Percentiles rank a stretch among this genome's conserved stretches.
phyloP scores from a whole-genome alignment of 352 stramenopile species.

The Globisporangium lucens region DNA sequence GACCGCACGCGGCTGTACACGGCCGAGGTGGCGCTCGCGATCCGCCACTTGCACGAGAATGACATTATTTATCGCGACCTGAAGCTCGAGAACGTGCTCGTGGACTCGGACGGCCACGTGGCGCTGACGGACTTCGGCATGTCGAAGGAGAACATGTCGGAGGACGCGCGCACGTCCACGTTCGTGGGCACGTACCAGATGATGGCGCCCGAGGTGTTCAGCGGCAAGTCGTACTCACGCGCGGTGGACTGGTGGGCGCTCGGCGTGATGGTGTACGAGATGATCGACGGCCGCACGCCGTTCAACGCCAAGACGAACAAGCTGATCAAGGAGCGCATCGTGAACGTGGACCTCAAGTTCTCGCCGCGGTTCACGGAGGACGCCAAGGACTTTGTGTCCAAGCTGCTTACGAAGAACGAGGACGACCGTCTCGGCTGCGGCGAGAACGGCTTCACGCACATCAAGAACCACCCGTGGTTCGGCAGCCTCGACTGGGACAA shows the following conservation, averaged over 20 bases:
- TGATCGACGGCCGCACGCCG: conserved; percentile 82
- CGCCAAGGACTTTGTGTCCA: conserved; percentile 81
- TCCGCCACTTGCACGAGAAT: conserved; percentile 91
- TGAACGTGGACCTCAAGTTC: conserved; percentile 82
- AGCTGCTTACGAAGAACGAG: conserved; percentile 94
- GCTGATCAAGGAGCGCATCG: conserved; percentile 82
- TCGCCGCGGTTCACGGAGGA: conserved; percentile 76
- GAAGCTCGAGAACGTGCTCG: conserved; percentile 98
- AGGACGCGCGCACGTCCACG: conserved; percentile 69
- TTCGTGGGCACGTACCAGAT: conserved; percentile 93
- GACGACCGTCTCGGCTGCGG: conserved; percentile 90
- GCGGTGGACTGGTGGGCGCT: conserved; percentile 89
- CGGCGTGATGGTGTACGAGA: conserved; percentile 88
- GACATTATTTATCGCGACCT: conserved; percentile 98
- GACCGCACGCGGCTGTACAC: conserved; percentile 93
- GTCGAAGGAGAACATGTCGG: conserved; percentile 97
- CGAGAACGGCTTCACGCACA: conserved; percentile 77
- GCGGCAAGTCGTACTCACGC: conserved; percentile 83
- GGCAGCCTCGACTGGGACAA: conserved; percentile 81
- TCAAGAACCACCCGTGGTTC: conserved; percentile 90
- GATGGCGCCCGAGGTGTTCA: conserved; percentile 90
- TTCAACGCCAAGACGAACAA: conserved; percentile 89
- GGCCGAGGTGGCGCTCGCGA: conserved; percentile 95
- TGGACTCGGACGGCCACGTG: conserved; percentile 95
- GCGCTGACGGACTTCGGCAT: conserved; percentile 99